phyloP scores from a whole-genome alignment of 1,284 basidiomycete species.

The Coniferiporia sulphurascens region DNA sequence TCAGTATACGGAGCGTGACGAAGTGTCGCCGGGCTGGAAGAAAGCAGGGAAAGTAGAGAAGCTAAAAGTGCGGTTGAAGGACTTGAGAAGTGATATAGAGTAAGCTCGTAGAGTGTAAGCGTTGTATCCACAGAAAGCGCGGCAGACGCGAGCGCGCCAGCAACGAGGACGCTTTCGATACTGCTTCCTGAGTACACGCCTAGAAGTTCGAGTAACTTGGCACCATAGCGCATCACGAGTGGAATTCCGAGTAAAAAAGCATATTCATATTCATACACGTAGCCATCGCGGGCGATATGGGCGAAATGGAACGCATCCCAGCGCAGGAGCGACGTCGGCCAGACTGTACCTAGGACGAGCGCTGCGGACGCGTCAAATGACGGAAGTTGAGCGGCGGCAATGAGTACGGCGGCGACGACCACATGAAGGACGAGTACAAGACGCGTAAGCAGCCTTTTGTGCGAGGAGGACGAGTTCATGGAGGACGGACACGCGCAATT shows the following conservation, averaged over 20 bases:
- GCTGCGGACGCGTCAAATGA: constrained; percentile 44
- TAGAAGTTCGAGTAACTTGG: constrained; percentile 23
- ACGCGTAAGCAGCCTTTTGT: constrained; percentile 13
- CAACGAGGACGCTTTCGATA: constrained; percentile 12
- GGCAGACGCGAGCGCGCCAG: constrained; percentile 32
- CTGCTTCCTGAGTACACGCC: constrained; percentile 14
- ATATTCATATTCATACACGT: constrained; percentile 79
- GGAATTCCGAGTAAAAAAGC: constrained; percentile 83
- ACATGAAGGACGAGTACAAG: constrained; percentile 26
- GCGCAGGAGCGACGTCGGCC: constrained; percentile 43
- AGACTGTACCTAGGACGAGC: constrained; percentile 27
- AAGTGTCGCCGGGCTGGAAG: constrained; percentile 76
- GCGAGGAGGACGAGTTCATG: background rate
- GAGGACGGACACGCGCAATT: background rate
- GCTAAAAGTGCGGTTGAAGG: constrained; percentile 56
- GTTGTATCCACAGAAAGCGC: constrained; percentile 43
- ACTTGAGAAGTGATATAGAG: constrained; percentile 41
- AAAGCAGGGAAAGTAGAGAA: constrained; percentile 67
- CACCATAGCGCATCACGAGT: constrained; percentile 43
- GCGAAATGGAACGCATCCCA: constrained; percentile 90
- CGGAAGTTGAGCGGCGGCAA: constrained; percentile 30
- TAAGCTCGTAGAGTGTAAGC: constrained; percentile 59
- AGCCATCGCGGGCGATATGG: constrained; percentile 59
- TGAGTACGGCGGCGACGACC: constrained; percentile 31
- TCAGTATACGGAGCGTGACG: constrained; percentile 76